phyloP scores from a whole-genome alignment of 2,329 filamentous ascomycete species.

The Geosmithia morbida region DNA sequence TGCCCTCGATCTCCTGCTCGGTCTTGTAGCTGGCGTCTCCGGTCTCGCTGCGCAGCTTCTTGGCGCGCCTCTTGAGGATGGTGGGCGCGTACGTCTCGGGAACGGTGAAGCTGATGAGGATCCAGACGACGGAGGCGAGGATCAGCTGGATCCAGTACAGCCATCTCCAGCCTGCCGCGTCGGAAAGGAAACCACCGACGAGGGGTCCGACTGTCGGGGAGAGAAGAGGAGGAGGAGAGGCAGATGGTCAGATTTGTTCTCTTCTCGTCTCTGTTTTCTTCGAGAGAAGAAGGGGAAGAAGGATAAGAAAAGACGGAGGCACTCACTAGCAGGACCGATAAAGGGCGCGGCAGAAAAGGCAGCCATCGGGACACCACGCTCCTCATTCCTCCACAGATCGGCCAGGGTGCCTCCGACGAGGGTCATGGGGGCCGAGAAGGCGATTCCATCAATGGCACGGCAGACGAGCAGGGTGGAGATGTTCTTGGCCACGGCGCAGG shows the following conservation, averaged over 20 bases:
- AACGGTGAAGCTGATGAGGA: slow-evolving; percentile 74
- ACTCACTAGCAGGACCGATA: slow-evolving; percentile 54
- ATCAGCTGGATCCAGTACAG: slow-evolving; percentile 82
- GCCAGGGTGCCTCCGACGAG: slow-evolving; percentile 71
- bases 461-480: slow-evolving; percentile 64
- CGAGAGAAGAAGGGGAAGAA: no score
- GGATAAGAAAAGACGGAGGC: slow-evolving; percentile 6
- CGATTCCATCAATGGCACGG: slow-evolving; percentile 66
- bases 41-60: slow-evolving; percentile 55
- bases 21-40: slow-evolving; percentile 57
- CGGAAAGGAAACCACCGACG: slow-evolving; percentile 60
- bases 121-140: slow-evolving; percentile 52
- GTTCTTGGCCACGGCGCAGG: slow-evolving; percentile 63
- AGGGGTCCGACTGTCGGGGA: slow-evolving; percentile 61
- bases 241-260: no score
- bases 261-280: no score
- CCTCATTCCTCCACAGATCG: slow-evolving; percentile 73
- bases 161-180: slow-evolving; percentile 65
- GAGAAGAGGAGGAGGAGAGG: no score
- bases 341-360: slow-evolving; percentile 75
- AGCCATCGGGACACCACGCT: slow-evolving; percentile 77
- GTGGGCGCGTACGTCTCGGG: slow-evolving; percentile 80
- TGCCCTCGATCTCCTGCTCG: slow-evolving; percentile 64
- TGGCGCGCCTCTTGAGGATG: slow-evolving; percentile 56
- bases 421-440: slow-evolving; percentile 77